Evolutionary conservation across 2,329 filamentous ascomycete genomes (phyloP).

Genomic region (Apiospora saccharicola): DNA sequence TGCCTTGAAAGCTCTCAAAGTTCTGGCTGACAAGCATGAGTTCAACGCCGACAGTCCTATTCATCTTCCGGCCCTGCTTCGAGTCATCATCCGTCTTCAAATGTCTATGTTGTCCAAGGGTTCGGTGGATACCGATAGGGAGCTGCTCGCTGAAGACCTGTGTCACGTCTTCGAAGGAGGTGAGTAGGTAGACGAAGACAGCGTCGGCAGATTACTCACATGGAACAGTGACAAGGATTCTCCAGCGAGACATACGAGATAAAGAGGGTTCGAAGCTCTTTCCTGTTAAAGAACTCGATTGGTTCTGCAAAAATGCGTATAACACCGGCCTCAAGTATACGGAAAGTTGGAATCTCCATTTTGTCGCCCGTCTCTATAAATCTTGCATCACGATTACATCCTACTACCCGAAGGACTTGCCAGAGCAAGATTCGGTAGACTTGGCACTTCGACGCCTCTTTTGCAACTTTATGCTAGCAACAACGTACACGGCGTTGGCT

Average conservation of each 20-base stretch:
- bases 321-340: slow-evolving; percentile 74
- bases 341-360: slow-evolving; percentile 58
- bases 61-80: slow-evolving; percentile 69
- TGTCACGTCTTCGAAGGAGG: slow-evolving; percentile 59
- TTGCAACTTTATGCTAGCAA: slow-evolving; percentile 73
- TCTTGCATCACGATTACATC: slow-evolving; percentile 61
- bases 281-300: slow-evolving; percentile 73
- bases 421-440: slow-evolving; percentile 52
- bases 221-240: slow-evolving; percentile 52
- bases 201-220: background rate
- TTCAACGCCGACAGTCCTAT: slow-evolving; percentile 55
- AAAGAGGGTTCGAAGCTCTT: slow-evolving; percentile 59
- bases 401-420: slow-evolving; percentile 57
- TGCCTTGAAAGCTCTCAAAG: slow-evolving; percentile 65
- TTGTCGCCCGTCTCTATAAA: slow-evolving; percentile 63
- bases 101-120: slow-evolving; percentile 46
- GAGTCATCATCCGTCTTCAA: slow-evolving; percentile 64
- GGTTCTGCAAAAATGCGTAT: slow-evolving; percentile 86
- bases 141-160: slow-evolving; percentile 53
- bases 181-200: slow-evolving; percentile 37
- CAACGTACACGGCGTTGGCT: slow-evolving; percentile 59
- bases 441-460: slow-evolving; percentile 68
- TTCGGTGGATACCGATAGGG: slow-evolving; percentile 26
- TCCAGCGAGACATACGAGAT: slow-evolving; percentile 47
- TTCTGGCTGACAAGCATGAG: slow-evolving; percentile 64